Evolutionary conservation across 495 filamentous ascomycete genomes (phyloP).

Genomic region (Coniosporium apollinis): DNA sequence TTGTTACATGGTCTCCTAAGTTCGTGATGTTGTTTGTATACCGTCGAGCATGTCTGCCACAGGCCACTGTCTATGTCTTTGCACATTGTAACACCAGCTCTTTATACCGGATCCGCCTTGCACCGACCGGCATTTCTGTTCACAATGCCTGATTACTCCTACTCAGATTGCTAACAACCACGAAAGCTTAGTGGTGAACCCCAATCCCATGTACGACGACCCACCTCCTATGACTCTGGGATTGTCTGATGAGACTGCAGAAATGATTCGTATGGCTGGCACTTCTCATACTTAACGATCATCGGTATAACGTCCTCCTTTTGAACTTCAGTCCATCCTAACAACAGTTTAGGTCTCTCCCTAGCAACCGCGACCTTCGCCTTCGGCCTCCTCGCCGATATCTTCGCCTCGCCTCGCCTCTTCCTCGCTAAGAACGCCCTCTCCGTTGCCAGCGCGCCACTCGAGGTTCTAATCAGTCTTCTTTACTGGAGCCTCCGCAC

Average conservation of each 20-base stretch:
- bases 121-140: too few relatives aligned
- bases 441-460: constrained; percentile 53
- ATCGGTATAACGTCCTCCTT: too few relatives aligned
- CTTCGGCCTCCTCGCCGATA: constrained; percentile 56
- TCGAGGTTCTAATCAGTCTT: constrained; percentile 69
- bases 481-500: constrained; percentile 66
- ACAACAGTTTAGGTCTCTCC: too few relatives aligned
- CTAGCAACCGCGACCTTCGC: constrained; percentile 53
- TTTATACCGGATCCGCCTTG: too few relatives aligned
- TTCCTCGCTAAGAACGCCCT: constrained; percentile 63
- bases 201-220: constrained; percentile 26
- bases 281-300: constrained; percentile 74
- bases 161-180: too few relatives aligned
- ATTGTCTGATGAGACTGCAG: constrained; percentile 20
- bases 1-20: too few relatives aligned
- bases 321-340: too few relatives aligned
- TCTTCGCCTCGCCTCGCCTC: constrained; percentile 44
- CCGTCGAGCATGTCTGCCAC: too few relatives aligned
- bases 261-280: constrained; percentile 61
- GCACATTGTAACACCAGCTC: too few relatives aligned
- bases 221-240: constrained; percentile 5
- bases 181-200: constrained; percentile 26
- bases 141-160: too few relatives aligned
- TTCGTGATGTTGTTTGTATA: too few relatives aligned
- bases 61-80: too few relatives aligned